phyloP scores from a whole-genome alignment of 2,329 filamentous ascomycete genomes.

The Fusarium bactridioides region DNA sequence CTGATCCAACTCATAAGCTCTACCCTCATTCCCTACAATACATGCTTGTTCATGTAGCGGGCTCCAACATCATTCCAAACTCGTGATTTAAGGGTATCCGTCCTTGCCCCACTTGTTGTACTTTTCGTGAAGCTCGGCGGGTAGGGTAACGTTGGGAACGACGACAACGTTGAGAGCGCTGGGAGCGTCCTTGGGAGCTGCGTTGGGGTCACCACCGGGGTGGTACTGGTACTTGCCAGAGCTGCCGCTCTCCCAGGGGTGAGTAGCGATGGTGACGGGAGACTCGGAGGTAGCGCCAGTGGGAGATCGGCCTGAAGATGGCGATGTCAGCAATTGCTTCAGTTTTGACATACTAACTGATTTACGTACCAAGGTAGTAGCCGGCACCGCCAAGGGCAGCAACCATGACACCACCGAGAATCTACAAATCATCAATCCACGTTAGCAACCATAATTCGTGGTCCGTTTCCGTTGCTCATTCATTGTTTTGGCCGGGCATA shows the following conservation, averaged over 20 bases:
- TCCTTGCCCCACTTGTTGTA: constrained; percentile 99
- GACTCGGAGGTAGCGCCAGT: constrained; percentile 85
- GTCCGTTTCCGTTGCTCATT: not conserved
- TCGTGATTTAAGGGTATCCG: constrained; percentile 69
- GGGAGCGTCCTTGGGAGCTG: constrained; percentile 85
- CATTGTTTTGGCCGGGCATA: constrained; percentile 6
- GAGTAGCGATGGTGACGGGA: constrained; percentile 77
- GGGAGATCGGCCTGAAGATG: constrained; percentile 74
- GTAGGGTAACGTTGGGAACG: constrained; percentile 90
- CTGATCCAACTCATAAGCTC: constrained; percentile 16
- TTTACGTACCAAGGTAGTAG: constrained; percentile 79
- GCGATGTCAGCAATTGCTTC: constrained; percentile 35
- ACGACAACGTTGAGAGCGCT: constrained; percentile 96
- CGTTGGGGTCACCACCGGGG: constrained; percentile 82
- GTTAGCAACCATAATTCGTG: constrained; percentile 22
- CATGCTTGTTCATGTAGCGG: constrained; percentile 24
- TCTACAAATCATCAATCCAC: constrained; percentile 58
- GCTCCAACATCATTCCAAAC: constrained; percentile 1
- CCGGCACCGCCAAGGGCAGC: constrained; percentile 87
- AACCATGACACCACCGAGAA: constrained; percentile 91
- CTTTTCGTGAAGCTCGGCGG: constrained; percentile 92
- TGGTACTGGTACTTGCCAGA: constrained; percentile 78
- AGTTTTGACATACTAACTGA: not conserved
- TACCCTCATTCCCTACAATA: constrained; percentile 15
- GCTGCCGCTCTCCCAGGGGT: constrained; percentile 86